phyloP scores from a whole-genome alignment of 192 early-diverging fungal genomes.

The Coemansia sp. region DNA sequence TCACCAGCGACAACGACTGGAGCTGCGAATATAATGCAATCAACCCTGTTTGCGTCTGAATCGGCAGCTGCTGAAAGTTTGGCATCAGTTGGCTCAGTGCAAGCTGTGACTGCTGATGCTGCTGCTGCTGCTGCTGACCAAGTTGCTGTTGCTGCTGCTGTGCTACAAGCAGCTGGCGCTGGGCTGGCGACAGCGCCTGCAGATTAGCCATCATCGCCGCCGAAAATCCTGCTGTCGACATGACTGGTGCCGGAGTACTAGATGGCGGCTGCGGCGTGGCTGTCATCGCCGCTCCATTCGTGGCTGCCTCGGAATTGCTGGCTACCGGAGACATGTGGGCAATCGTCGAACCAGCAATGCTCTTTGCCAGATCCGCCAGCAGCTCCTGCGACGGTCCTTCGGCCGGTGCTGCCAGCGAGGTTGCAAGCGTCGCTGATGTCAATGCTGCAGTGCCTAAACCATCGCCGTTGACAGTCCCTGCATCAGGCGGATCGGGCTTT shows the following conservation, averaged over 20 bases:
- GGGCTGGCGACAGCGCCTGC: conserved; percentile 23
- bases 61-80: conserved; percentile 28
- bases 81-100: conserved; percentile 7
- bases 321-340: neutral
- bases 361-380: conserved; percentile 1
- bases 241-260: neutral
- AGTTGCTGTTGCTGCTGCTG: conserved; percentile 24
- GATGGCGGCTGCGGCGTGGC: conserved; percentile 1
- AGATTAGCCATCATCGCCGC: conserved; percentile 27
- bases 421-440: neutral
- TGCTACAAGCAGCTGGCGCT: conserved; percentile 22
- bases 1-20: neutral
- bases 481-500: conserved; percentile 1
- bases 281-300: conserved; percentile 8
- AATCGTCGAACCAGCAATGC: neutral
- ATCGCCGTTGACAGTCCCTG: neutral
- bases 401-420: conserved; percentile 2
- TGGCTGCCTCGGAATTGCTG: neutral
- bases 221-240: neutral
- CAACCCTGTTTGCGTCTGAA: conserved; percentile 33
- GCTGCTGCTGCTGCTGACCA: conserved; percentile 16
- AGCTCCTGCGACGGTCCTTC: conserved; percentile 5
- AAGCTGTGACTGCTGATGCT: conserved; percentile 20
- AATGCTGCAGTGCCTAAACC: neutral
- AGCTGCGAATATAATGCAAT: conserved; percentile 17